Percentiles rank a stretch among this genome's conserved stretches.
Evolutionary conservation across 768 basidiomycete species (phyloP).

Genomic region (Suillus decipiens): DNA sequence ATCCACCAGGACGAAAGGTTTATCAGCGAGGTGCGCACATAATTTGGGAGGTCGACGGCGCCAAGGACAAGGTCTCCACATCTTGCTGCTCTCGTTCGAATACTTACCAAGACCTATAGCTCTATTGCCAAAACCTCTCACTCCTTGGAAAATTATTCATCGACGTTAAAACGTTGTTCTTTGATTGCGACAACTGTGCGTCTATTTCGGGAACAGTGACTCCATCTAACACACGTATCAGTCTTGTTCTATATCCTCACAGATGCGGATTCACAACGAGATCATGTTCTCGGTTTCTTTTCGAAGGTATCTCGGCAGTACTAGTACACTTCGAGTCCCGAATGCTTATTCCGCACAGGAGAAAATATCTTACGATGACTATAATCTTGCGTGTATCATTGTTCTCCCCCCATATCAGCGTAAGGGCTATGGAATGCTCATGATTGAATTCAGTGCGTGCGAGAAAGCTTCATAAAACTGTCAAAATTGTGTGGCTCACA

Average conservation of each 20-base stretch:
- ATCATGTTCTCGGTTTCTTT: constrained; percentile 78
- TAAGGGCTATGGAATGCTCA: constrained; percentile 88
- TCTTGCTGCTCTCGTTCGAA: background rate
- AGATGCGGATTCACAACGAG: constrained; percentile 74
- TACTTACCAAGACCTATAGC: constrained; percentile 43
- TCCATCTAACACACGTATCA: constrained; percentile 9
- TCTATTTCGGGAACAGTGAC: constrained; percentile 1
- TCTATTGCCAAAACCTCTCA: constrained; percentile 95
- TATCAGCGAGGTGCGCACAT: constrained; percentile 87
- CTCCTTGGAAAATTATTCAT: constrained; percentile 99
- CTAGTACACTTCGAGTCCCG: background rate
- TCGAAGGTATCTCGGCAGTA: constrained; percentile 49
- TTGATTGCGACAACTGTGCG: constrained; percentile 86
- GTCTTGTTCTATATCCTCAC: constrained; percentile 94
- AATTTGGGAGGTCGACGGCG: constrained; percentile 97
- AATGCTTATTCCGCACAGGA: constrained; percentile 50
- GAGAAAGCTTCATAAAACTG: background rate
- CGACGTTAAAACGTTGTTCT: constrained; percentile 94
- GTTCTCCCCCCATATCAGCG: constrained; percentile 92
- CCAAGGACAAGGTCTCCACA: constrained; percentile 68
- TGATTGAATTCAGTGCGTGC: constrained; percentile 97
- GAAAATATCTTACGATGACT: constrained; percentile 94
- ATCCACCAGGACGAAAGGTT: constrained; percentile 88
- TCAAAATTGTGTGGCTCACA: constrained; percentile 1
- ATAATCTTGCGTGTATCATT: constrained; percentile 96